These are phyloP conservation scores for Globisporangium spiculum DNA, from an alignment of 352 stramenopile species.

Conservation along the genomic window DNA sequence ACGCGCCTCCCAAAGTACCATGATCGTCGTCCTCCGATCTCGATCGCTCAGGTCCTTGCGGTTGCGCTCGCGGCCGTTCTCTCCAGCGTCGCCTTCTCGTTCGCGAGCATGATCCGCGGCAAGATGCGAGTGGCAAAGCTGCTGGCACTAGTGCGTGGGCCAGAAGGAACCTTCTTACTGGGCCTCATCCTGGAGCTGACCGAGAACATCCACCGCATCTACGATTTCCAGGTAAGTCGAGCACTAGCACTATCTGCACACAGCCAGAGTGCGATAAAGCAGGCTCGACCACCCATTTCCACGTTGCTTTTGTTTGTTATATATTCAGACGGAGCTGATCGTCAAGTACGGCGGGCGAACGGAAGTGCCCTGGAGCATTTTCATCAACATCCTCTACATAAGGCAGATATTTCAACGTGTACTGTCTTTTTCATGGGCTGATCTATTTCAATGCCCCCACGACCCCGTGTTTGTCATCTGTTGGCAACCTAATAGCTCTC, in stretches of 20 bases:
- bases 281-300: no score
- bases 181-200: conserved; percentile 12
- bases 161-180: conserved; percentile 8
- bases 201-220: conserved; percentile 17
- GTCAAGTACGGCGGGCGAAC: neutral
- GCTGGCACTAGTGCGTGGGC: conserved; percentile 12
- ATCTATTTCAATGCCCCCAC: neutral
- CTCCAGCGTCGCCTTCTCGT: neutral
- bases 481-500: neutral
- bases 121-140: conserved; percentile 14
- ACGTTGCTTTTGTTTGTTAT: neutral
- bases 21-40: neutral
- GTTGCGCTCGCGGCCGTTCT: conserved; percentile 3
- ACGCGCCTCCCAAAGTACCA: neutral
- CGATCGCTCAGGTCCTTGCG: neutral
- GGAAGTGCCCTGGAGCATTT: neutral
- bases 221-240: conserved; percentile 21
- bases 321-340: neutral
- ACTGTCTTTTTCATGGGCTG: neutral
- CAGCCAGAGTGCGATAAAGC: neutral
- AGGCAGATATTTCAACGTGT: neutral
- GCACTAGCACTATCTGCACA: neutral
- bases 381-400: neutral
- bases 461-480: neutral
- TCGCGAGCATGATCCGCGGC: neutral